Evolutionary conservation across 352 stramenopile species (phyloP).

Genomic region (Globisporangium paddicum): DNA sequence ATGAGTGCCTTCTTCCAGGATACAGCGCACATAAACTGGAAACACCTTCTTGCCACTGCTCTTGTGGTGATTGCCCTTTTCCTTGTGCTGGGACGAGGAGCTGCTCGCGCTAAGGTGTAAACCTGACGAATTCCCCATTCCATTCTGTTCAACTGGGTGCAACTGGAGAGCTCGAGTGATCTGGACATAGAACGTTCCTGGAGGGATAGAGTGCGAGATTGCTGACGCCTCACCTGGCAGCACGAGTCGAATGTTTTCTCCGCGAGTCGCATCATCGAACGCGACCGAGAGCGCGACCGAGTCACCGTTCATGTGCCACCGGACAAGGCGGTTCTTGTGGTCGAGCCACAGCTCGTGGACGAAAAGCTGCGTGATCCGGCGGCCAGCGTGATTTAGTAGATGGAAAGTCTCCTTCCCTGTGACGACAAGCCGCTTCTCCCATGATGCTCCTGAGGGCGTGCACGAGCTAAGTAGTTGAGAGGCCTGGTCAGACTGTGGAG

Average conservation of each 20-base stretch:
- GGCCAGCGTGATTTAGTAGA: constrained; percentile 49
- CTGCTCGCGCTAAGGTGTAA: not conserved
- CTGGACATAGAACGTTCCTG: constrained; percentile 79
- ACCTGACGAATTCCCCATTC: not conserved
- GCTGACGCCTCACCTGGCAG: constrained; percentile 68
- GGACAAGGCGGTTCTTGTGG: constrained; percentile 77
- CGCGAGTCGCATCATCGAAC: constrained; percentile 59
- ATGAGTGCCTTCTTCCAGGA: constrained; percentile 73
- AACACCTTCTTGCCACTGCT: constrained; percentile 39
- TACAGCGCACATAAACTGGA: constrained; percentile 68
- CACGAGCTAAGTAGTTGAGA: constrained; percentile 20
- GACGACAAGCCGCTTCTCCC: constrained; percentile 70
- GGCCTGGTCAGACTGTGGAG: constrained; percentile 14
- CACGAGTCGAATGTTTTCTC: constrained; percentile 76
- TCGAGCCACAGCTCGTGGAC: constrained; percentile 84
- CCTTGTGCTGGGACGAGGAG: not conserved
- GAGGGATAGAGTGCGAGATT: constrained; percentile 68
- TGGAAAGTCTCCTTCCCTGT: constrained; percentile 84
- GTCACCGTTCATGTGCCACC: constrained; percentile 83
- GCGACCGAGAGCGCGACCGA: constrained; percentile 74
- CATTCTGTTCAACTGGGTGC: constrained; percentile 28
- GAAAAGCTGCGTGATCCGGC: constrained; percentile 76
- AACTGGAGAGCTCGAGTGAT: constrained; percentile 71
- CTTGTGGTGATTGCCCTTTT: too few relatives aligned
- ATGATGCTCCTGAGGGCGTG: constrained; percentile 41